phyloP scores from a whole-genome alignment of 495 filamentous ascomycete genomes.

The Darksidea phi region DNA sequence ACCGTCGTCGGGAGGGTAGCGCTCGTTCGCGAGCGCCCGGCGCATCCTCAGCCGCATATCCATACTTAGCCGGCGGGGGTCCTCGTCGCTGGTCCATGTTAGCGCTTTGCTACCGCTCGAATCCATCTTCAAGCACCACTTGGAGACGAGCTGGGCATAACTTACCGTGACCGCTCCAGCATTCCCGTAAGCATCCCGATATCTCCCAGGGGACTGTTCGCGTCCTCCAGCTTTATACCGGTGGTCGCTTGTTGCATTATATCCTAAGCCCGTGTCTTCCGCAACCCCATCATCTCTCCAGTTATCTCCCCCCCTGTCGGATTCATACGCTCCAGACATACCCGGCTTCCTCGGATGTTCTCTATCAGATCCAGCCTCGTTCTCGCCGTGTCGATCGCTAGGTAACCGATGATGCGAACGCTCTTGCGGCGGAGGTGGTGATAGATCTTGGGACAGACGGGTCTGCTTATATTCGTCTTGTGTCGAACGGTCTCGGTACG shows the following conservation, averaged over 20 bases:
- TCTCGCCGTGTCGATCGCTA: not conserved
- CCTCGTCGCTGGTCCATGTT: too few relatives aligned
- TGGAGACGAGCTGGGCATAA: not conserved
- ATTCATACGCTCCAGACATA: not conserved
- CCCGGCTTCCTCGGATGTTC: not conserved
- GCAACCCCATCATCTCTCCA: not conserved
- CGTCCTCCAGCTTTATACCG: not conserved
- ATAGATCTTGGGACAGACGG: too few relatives aligned
- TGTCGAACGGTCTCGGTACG: not conserved
- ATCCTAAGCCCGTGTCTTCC: not conserved
- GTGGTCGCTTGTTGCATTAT: too few relatives aligned
- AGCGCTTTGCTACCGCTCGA: too few relatives aligned
- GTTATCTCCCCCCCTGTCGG: not conserved
- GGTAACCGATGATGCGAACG: not conserved
- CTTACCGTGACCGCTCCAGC: not conserved
- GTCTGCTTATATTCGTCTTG: too few relatives aligned
- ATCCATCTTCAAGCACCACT: too few relatives aligned
- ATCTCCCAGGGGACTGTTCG: not conserved
- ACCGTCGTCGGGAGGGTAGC: not conserved
- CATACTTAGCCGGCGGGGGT: too few relatives aligned
- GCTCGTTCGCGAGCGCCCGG: slow-evolving; percentile 1
- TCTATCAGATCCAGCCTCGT: not conserved
- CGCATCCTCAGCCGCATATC: too few relatives aligned
- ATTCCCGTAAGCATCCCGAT: not conserved
- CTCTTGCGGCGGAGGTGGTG: not conserved